These are phyloP conservation scores for Hypoxylon sp. DNA, from an alignment of 2,329 filamentous ascomycete genomes.

Conservation along the genomic window DNA sequence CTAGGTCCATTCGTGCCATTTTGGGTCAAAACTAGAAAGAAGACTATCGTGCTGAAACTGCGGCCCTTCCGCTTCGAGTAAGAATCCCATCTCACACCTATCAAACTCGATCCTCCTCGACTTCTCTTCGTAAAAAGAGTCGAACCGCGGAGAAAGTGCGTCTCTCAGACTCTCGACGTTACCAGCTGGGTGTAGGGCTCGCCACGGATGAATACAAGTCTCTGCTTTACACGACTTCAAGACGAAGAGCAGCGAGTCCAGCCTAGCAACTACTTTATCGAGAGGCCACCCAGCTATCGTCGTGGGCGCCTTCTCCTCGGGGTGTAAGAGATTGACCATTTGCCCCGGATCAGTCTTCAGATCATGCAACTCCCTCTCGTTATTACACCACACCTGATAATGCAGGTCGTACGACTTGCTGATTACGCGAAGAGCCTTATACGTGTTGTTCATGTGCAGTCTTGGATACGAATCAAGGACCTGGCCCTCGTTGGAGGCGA, in stretches of 20 bases:
- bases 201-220: constrained; percentile 64
- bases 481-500: constrained; percentile 54
- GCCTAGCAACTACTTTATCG: constrained; percentile 57
- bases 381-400: constrained; percentile 66
- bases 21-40: constrained; percentile 19
- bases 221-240: constrained; percentile 65
- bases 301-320: constrained; percentile 47
- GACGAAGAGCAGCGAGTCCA: constrained; percentile 65
- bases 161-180: constrained; percentile 61
- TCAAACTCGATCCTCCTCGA: constrained; percentile 61
- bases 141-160: constrained; percentile 60
- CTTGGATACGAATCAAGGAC: constrained; percentile 49
- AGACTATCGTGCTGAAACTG: constrained; percentile 46
- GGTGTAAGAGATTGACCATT: constrained; percentile 58
- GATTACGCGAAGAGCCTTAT: constrained; percentile 67
- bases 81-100: constrained; percentile 66
- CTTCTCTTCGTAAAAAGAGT: constrained; percentile 61
- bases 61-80: constrained; percentile 65
- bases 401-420: constrained; percentile 65
- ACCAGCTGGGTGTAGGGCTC: constrained; percentile 61
- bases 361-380: constrained; percentile 71
- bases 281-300: constrained; percentile 50
- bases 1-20: constrained; percentile 50
- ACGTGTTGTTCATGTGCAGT: constrained; percentile 63
- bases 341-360: constrained; percentile 55